Base-by-base conservation (phyloP, 352 stramenopile species). In the Plasmopara muralis region DNA sequence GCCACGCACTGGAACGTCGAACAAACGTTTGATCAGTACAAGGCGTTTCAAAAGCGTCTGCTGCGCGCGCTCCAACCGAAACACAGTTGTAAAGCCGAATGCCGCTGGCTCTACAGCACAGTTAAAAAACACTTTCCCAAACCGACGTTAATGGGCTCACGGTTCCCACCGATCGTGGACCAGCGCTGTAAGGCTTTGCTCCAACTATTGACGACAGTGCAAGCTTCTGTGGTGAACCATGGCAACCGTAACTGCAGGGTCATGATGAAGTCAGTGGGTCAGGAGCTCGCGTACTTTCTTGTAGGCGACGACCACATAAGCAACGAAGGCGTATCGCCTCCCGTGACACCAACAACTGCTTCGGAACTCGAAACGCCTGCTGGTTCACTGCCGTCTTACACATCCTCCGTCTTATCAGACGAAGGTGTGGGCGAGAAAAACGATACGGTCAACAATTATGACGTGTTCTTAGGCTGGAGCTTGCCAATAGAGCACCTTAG, bases 51-150 rank as follows among this genome's bases (percentile, higher is more conserved):
- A 55, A 64, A 79, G 49, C 64, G 64, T 14, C 55, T 87, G 30
- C 55, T 83, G 10, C 55, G 55, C 29, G 57, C 66, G 44, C 61
- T 87, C 29, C 53, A 74, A 52, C 66, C 69, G 47, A 75, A 75
- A 30, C 78, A 89, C 56, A 64, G 53, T 30, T 89, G 78, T 58
- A 73, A 72, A 43, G 70, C 74, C 43, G 73, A 87, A 42, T 89
- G 78, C 60, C 64, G 59, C 9, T 89, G 67, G 69, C 62, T 89
- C 16, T 68, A 79, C 65, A 72, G 48, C 45, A 77, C 76, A 28
- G 47, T 84, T 33, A 76, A 72, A 51, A 72, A 73, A n/a, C 70
- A 80, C 46, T 89, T 87, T 35, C 78, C 78, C 5, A 75, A 72
- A 50, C 42, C 53, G 18, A 66, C 57, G 15, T 51, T 74, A 0